phyloP scores from a whole-genome alignment of 1,139 yeast species.

The Nakaseomyces bracarensis region DNA sequence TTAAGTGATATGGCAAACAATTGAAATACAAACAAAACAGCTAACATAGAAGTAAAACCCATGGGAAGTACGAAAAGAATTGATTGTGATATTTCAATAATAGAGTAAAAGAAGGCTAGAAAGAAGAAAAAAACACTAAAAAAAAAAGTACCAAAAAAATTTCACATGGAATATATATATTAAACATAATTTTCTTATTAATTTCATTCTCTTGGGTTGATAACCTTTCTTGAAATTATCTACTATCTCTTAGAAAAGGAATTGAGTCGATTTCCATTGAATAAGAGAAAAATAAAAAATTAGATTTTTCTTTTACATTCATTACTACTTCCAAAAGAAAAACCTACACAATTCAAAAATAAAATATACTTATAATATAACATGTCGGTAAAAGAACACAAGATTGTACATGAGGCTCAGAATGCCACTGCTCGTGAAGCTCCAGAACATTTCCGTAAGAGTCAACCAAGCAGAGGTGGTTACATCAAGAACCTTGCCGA shows the following conservation, averaged over 20 bases:
- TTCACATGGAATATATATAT: slow-evolving; percentile 2
- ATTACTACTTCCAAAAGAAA: neutral
- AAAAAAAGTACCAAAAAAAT: neutral
- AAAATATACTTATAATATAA: neutral
- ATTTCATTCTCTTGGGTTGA: too few relatives aligned
- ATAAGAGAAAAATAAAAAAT: neutral
- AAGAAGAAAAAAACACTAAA: neutral
- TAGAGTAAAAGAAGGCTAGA: neutral
- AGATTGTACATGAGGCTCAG: slow-evolving; percentile 78
- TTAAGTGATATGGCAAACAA: too few relatives aligned
- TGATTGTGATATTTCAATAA: too few relatives aligned
- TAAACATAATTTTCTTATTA: too few relatives aligned
- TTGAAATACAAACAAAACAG: too few relatives aligned
- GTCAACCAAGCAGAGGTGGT: slow-evolving; percentile 51
- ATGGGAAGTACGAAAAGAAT: too few relatives aligned
- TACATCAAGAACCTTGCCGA: slow-evolving; percentile 50
- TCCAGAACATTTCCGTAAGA: slow-evolving; percentile 66
- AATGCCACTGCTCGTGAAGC: slow-evolving; percentile 53
- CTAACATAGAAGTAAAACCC: too few relatives aligned
- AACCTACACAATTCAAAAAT: too few relatives aligned
- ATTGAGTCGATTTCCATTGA: too few relatives aligned
- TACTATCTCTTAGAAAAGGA: too few relatives aligned
- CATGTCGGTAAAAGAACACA: slow-evolving; percentile 25
- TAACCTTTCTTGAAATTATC: neutral
- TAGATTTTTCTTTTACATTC: neutral